Conservation (phyloP, 306 rosid genomes). For the Styphnolobium japonicum region DNA sequence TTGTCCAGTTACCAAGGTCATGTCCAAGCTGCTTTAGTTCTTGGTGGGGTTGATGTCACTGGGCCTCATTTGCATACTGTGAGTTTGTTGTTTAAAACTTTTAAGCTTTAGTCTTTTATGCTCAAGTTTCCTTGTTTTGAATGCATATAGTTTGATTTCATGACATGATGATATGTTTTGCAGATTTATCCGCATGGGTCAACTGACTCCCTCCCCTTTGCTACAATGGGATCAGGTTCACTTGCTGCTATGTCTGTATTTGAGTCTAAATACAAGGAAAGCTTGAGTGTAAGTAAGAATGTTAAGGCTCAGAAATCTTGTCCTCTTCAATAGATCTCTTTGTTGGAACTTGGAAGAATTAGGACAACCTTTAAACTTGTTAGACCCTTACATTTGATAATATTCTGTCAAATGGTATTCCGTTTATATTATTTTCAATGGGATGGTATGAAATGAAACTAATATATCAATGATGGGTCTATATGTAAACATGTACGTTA, state of each 20-base stretch:
- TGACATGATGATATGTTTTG: constrained; percentile 18
- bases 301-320: background rate
- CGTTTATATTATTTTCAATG: background rate
- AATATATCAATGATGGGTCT: background rate
- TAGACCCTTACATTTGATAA: background rate
- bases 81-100: constrained; percentile 34
- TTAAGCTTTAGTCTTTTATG: background rate
- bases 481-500: background rate
- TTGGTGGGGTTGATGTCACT: constrained; percentile 73
- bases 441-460: background rate
- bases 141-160: constrained; percentile 11
- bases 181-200: constrained; percentile 79
- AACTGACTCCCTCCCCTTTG: constrained; percentile 34
- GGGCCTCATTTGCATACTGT: constrained; percentile 87
- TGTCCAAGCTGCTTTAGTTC: constrained; percentile 71
- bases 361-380: background rate
- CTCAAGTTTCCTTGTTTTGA: background rate
- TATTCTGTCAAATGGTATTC: background rate
- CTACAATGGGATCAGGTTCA: constrained; percentile 31
- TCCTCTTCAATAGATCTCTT: background rate
- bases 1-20: constrained; percentile 62
- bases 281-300: constrained; percentile 13
- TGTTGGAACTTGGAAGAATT: background rate
- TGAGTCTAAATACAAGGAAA: constrained; percentile 63
- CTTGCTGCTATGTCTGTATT: constrained; percentile 26